These are phyloP conservation scores for Aspergillus panamensis DNA, from an alignment of 495 filamentous ascomycete species.

Conservation along the genomic window DNA sequence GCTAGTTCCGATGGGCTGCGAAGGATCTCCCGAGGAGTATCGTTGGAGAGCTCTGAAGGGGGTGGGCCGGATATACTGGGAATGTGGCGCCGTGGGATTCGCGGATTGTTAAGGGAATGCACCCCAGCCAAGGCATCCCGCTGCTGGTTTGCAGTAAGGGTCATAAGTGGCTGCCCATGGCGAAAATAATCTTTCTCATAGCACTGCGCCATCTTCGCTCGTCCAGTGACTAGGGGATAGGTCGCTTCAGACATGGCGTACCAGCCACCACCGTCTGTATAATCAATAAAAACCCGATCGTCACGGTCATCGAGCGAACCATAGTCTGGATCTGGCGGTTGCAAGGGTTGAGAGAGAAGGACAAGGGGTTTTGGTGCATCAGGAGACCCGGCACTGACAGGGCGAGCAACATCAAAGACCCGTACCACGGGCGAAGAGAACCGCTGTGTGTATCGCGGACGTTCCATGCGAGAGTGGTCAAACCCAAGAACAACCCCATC, in stretches of 20 bases:
- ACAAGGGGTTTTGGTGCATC: conserved; percentile 61
- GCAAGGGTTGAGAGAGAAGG: conserved; percentile 78
- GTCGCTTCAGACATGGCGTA: conserved; percentile 87
- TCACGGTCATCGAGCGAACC: conserved; percentile 54
- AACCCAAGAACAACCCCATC: conserved; percentile 85
- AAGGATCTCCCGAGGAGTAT: conserved; percentile 40
- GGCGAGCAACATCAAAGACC: conserved; percentile 86
- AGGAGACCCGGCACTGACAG: conserved; percentile 52
- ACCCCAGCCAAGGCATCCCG: conserved; percentile 52
- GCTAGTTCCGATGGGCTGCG: conserved; percentile 42
- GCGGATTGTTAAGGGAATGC: conserved; percentile 45
- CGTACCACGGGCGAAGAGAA: conserved; percentile 81
- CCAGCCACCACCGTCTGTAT: conserved; percentile 80
- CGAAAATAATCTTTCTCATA: conserved; percentile 57
- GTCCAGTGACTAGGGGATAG: conserved; percentile 77
- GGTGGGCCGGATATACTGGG: conserved; percentile 36
- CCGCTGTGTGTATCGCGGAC: conserved; percentile 60
- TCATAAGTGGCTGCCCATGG: conserved; percentile 40
- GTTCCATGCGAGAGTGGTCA: conserved; percentile 57
- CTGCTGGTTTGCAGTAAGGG: conserved; percentile 40
- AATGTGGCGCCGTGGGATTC: conserved; percentile 32
- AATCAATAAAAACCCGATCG: conserved; percentile 78
- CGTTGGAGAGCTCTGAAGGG: conserved; percentile 34
- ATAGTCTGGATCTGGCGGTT: conserved; percentile 59
- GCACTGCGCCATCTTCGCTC: conserved; percentile 60